Base-by-base conservation (phyloP, 345 rosid species). In the Corchorus capsularis region DNA sequence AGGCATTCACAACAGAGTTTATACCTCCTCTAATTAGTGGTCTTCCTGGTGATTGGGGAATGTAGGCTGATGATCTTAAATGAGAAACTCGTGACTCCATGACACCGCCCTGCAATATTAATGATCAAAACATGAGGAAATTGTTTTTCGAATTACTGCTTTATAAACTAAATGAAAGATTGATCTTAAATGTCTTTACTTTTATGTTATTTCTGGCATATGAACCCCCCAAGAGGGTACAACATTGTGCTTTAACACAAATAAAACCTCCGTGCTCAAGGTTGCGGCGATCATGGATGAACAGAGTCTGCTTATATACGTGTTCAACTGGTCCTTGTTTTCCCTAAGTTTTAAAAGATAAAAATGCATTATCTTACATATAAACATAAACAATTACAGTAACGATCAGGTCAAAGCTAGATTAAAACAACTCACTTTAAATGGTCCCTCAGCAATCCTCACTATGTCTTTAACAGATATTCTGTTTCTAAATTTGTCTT, bases 241-340 rank as follows among this genome's bases (percentile, higher is more conserved):
- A 92, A 27, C 90, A 86, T 73, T 82, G 84, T 46, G 93, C 75
- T 82, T 91, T 92, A 72, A 89, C 92, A 76, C 98, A 94, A 35
- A 92, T 85, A 81, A 89, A 94, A 72, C 97, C 94, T 8, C 93
- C 94, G 85, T 94, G 98, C 86, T 94, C 96, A 70, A 90, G 89
- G 76, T 52, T 52, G 4, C 15, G 14, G 55, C 19, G 55, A 52
- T 92, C 98, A 79, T 84, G 80, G 63, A 94, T 81, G 77, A 94
- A 94, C 71, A 94, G 72, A 56, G 92, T 78, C 64, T 90, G 92
- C 77, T 84, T 90, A 67, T 75, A 93, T 70, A 93, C 89, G 85
- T 93, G 97, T 79, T 83, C 93, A 54, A 93, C 97, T 19, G 97
- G 94, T 79, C 98, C 97, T 89, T 89, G 97, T 75, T 90, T 92